These are phyloP conservation scores for Rhinocladiella mackenziei DNA, from an alignment of 2,329 filamentous ascomycete species.

Conservation along the genomic window DNA sequence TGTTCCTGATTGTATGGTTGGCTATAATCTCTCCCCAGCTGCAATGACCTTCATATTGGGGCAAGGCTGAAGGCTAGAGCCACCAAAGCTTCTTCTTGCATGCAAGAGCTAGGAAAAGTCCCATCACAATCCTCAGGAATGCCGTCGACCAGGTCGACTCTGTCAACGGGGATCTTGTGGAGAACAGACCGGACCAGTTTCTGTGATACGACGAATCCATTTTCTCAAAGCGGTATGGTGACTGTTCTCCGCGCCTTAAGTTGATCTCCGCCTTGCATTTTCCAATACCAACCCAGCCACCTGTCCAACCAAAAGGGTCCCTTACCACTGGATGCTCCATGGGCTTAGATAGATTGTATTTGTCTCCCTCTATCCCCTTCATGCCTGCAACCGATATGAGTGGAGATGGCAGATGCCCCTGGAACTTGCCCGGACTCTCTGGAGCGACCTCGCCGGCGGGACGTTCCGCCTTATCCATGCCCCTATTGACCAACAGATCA, in stretches of 20 bases:
- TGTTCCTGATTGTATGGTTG: no score
- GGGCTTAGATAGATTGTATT: background rate
- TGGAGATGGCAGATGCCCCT: no score
- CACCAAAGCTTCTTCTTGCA: no score
- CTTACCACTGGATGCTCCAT: background rate
- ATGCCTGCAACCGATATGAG: no score
- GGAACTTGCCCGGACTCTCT: no score
- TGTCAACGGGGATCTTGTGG: background rate
- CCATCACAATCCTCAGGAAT: no score
- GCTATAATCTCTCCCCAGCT: no score
- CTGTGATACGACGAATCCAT: conserved; percentile 20
- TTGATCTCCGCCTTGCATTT: conserved; percentile 6
- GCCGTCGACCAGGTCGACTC: background rate
- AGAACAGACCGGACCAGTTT: background rate
- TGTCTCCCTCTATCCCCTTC: no score
- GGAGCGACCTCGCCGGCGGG: no score
- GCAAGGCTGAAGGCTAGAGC: no score
- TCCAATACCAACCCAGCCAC: background rate
- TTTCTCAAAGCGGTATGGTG: conserved; percentile 15
- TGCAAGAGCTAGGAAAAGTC: no score
- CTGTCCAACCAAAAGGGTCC: conserved; percentile 10
- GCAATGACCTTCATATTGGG: no score
- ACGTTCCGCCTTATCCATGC: background rate
- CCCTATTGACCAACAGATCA: background rate
- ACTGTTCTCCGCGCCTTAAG: conserved; percentile 7